phyloP scores from a whole-genome alignment of 306 rosid species.

The Cicer judaicum region DNA sequence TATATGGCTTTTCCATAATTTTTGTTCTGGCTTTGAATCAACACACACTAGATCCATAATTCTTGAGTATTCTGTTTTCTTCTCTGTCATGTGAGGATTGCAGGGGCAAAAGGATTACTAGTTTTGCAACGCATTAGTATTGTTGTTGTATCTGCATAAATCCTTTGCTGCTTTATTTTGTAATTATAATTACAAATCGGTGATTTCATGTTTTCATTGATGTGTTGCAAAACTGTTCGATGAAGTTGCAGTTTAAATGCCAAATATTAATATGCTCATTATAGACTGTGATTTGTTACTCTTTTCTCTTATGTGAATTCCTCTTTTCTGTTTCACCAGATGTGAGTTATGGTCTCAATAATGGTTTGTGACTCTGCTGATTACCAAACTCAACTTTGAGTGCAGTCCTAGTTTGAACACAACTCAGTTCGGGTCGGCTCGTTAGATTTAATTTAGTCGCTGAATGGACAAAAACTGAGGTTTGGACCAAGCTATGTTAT shows the following conservation, averaged over 20 bases:
- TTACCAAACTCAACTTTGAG: neutral
- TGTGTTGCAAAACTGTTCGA: neutral
- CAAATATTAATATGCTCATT: neutral
- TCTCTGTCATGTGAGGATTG: neutral
- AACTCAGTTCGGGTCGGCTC: neutral
- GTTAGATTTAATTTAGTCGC: neutral
- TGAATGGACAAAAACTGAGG: neutral
- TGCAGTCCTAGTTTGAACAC: neutral
- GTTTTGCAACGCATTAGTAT: neutral
- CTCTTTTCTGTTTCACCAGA: neutral
- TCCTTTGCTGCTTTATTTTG: neutral
- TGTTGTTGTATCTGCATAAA: neutral
- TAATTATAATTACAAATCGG: neutral
- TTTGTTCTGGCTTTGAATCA: neutral
- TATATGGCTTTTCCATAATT: neutral
- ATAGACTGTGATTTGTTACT: neutral
- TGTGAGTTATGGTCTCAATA: neutral
- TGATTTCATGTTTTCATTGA: neutral
- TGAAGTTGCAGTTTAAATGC: neutral
- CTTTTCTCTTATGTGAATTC: neutral
- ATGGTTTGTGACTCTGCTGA: neutral
- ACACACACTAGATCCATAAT: neutral
- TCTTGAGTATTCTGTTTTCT: neutral
- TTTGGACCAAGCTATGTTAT: too few species aligned
- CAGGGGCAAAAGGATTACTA: neutral